Evolutionary conservation across 768 basidiomycete species (phyloP).

Genomic region (Mycena filopes): DNA sequence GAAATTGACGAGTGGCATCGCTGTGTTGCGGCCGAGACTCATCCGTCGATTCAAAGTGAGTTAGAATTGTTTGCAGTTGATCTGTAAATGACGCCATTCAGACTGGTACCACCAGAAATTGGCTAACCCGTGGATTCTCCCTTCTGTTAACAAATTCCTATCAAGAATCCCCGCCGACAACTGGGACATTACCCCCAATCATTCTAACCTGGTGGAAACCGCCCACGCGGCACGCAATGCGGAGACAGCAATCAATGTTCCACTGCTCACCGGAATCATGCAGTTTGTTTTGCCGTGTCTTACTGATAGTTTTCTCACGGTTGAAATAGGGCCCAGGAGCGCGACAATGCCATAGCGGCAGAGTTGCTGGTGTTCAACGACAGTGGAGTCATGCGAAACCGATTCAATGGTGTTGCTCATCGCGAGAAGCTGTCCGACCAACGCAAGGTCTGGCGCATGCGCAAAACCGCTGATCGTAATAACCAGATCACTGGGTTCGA

Average conservation of each 20-base stretch:
- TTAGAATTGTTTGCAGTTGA: not conserved
- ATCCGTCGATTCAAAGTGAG: constrained; percentile 8
- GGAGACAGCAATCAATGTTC: not conserved
- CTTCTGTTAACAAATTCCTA: constrained; percentile 3
- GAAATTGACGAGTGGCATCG: constrained; percentile 35
- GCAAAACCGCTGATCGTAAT: not conserved
- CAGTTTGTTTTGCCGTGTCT: not conserved
- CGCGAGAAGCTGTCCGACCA: constrained; percentile 15
- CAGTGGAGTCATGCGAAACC: not conserved
- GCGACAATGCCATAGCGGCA: not conserved
- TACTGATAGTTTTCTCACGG: not conserved
- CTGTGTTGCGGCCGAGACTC: constrained; percentile 12
- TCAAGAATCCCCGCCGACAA: not conserved
- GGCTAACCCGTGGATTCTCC: constrained; percentile 8
- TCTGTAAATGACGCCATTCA: not conserved
- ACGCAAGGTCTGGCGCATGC: not conserved
- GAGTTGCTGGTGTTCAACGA: not conserved
- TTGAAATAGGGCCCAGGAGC: not conserved
- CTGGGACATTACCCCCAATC: constrained; percentile 8
- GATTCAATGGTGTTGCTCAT: not conserved
- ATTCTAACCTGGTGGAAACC: constrained; percentile 9
- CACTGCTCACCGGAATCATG: not conserved
- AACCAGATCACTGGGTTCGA: constrained; percentile 1
- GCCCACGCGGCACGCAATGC: constrained; percentile 9
- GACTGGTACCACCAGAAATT: constrained; percentile 15